phyloP scores from a whole-genome alignment of 768 basidiomycete species.

The Suillus discolor region DNA sequence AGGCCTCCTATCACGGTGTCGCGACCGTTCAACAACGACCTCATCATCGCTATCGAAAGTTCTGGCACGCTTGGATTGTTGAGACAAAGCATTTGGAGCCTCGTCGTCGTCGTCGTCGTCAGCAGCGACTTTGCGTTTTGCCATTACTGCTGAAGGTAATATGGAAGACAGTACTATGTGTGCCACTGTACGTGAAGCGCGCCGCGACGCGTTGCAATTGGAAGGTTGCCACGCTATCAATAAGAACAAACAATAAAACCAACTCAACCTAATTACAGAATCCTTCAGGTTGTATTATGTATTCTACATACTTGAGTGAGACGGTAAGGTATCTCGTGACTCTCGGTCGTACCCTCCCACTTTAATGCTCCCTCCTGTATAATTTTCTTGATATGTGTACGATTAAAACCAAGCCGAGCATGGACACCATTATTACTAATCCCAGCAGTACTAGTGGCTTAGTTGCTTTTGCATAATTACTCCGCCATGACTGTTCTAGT shows the following conservation, averaged over 20 bases:
- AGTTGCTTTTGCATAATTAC: too few species aligned
- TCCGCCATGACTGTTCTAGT: not conserved
- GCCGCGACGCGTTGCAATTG: slow-evolving; percentile 32
- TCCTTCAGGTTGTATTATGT: too few species aligned
- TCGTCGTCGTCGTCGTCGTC: slow-evolving; percentile 55
- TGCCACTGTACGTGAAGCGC: slow-evolving; percentile 6
- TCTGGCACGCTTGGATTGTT: slow-evolving; percentile 46
- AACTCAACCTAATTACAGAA: not conserved
- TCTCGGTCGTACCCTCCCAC: too few species aligned
- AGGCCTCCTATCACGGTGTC: slow-evolving; percentile 29
- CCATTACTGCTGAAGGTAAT: slow-evolving; percentile 39
- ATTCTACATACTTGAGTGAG: too few species aligned
- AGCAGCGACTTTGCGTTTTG: slow-evolving; percentile 50
- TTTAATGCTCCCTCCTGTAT: too few species aligned
- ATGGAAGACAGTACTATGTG: slow-evolving; percentile 6
- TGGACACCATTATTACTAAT: too few species aligned
- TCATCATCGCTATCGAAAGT: slow-evolving; percentile 42
- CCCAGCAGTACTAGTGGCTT: too few species aligned
- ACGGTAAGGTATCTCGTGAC: too few species aligned
- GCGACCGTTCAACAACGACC: slow-evolving; percentile 19
- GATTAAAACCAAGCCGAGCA: too few species aligned
- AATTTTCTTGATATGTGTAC: too few species aligned
- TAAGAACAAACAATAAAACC: slow-evolving; percentile 26
- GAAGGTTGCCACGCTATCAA: slow-evolving; percentile 11
- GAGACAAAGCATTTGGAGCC: slow-evolving; percentile 28